Percentiles rank a stretch among this genome's conserved stretches.
phyloP scores from a whole-genome alignment of 495 filamentous ascomycete genomes.

The Aeminium ludgeri region DNA sequence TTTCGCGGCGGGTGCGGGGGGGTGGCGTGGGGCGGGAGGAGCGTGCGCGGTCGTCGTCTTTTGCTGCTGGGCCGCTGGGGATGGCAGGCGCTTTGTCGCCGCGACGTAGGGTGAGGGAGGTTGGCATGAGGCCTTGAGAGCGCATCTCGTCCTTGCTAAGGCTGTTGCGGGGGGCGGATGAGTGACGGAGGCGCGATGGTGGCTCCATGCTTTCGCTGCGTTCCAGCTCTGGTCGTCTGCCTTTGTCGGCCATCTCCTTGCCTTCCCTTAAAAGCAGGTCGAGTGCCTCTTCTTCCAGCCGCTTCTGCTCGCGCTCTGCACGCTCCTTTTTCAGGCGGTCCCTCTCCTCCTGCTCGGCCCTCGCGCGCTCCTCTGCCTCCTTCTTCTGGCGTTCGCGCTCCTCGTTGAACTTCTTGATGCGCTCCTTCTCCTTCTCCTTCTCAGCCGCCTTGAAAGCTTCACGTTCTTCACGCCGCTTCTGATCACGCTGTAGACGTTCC shows the following conservation, averaged over 20 bases:
- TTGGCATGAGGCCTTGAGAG: constrained; percentile 16
- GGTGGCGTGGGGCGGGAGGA: constrained; percentile 1
- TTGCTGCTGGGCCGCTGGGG: constrained; percentile 1
- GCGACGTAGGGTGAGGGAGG: constrained; percentile 12
- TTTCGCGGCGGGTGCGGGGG: constrained; percentile 3
- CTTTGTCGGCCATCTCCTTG: constrained; percentile 42
- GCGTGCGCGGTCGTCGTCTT: constrained; percentile 6
- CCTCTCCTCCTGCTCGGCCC: constrained; percentile 6
- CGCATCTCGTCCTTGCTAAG: constrained; percentile 21
- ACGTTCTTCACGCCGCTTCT: constrained; percentile 18
- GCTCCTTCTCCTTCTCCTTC: constrained; percentile 17
- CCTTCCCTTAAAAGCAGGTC: constrained; percentile 32
- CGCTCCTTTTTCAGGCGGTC: constrained; percentile 9
- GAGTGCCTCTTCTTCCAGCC: constrained; percentile 25
- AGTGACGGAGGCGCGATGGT: constrained; percentile 23
- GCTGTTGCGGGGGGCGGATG: constrained; percentile 20
- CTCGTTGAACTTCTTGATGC: constrained; percentile 15
- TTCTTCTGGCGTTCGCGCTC: constrained; percentile 19
- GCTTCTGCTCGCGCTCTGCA: constrained; percentile 21
- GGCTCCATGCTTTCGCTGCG: constrained; percentile 31
- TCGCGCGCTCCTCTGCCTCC: constrained; percentile 12
- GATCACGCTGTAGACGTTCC: constrained; percentile 17
- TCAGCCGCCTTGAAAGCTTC: constrained; percentile 17
- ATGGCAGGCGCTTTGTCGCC: constrained; percentile 6
- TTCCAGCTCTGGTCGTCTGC: constrained; percentile 41